Percentiles rank a stretch among this genome's conserved stretches.
Conservation (phyloP, 225 moss, liverwort and hornwort genomes). For the Thuidium tamariscinum region DNA sequence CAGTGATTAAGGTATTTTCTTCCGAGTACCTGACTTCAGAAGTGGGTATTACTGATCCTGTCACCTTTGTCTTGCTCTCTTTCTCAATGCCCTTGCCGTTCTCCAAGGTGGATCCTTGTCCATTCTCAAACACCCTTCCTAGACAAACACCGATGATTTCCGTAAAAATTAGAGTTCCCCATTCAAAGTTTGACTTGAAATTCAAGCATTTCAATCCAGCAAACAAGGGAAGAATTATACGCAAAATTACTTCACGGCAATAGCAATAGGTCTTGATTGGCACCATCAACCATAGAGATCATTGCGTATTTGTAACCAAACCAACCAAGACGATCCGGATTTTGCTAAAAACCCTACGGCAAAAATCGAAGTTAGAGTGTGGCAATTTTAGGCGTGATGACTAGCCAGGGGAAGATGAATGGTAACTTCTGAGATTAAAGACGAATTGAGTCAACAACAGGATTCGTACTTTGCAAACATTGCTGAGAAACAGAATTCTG, state of each 20-base stretch:
- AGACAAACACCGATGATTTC: background rate
- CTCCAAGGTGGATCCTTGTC: conserved; percentile 13
- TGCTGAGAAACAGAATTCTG: background rate
- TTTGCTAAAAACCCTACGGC: background rate
- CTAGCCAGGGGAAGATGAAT: background rate
- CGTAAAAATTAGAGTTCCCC: background rate
- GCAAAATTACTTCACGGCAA: background rate
- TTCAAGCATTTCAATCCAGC: background rate
- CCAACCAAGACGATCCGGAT: background rate
- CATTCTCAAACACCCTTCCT: conserved; percentile 24
- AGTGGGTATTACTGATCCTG: conserved; percentile 2
- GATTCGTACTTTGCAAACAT: background rate
- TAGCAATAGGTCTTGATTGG: background rate
- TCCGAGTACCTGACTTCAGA: conserved; percentile 3
- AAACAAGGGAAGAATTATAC: background rate
- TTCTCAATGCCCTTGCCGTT: conserved; percentile 1
- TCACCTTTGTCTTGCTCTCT: conserved; percentile 8
- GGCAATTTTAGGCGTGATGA: background rate
- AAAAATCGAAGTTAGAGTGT: background rate
- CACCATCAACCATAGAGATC: background rate
- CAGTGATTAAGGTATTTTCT: background rate
- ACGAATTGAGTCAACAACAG: background rate
- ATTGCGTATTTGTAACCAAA: background rate
- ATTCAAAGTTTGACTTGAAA: background rate
- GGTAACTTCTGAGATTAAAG: background rate